Base-by-base conservation (phyloP, 2,329 filamentous ascomycete genomes). In the Beauveria caledonica region DNA sequence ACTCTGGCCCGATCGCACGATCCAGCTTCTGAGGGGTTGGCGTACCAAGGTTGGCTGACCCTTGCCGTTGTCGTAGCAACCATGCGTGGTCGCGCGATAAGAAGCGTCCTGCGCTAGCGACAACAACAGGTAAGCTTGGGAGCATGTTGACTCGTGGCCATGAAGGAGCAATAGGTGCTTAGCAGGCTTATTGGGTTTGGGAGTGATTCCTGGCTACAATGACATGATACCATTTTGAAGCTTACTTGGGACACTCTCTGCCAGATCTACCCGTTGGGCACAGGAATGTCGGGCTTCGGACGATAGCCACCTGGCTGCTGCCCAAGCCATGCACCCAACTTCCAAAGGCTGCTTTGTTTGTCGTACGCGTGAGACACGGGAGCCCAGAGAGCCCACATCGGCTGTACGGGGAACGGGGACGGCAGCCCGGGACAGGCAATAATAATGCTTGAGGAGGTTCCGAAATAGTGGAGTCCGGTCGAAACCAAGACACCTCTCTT, bases 1-100 rank as follows among this genome's bases (percentile, higher is more conserved):
- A 29, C 29, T 33, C n/a, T n/a, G n/a, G n/a, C n/a, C 29, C 33
- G 33, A 36, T 56, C 13, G 42, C 54, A 56, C n/a, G 15, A 19
- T 27, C 25, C 9, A 57, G 54, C 54, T 48, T 57, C 29, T 57
- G 44, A 57, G 44, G 36, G 54, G 15, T 39, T 36, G 40, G 27
- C 9, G 27, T 29, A 29, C n/a, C 25, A 40, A 23, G 39, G 3
- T 44, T 40, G n/a, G n/a, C 42, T 39, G 25, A 39, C 48, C 48
- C 48, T 45, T 59, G 40, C 15, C 3, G 60, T 61, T 57, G 60
- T 46, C 39, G 46, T 52, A 42, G 60, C 46, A 57, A 61, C 53
- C 7, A 10, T 23, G 15, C 17, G 27, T 8, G 2, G 42, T 36
- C 48, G 57, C 39, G 57, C 50, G 58, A 42, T 54, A 50, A 54